phyloP scores from a whole-genome alignment of 768 basidiomycete genomes.

The Crassisporium funariophilum region DNA sequence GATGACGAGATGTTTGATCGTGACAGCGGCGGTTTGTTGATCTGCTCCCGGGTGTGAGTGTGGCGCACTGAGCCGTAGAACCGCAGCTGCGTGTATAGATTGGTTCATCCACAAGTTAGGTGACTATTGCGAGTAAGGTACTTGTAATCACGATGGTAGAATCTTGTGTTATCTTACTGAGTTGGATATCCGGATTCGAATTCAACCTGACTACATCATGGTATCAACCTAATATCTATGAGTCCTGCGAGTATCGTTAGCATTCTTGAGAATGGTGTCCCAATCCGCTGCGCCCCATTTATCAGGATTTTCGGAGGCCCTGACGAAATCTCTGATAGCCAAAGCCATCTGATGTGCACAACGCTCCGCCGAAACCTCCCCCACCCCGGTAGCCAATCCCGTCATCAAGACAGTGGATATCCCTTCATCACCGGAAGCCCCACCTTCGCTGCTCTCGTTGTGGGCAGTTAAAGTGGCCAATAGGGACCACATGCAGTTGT shows the following conservation, averaged over 20 bases:
- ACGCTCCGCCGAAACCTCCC: constrained; percentile 11
- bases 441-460: constrained; percentile 1
- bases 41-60: too few species aligned
- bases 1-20: too few species aligned
- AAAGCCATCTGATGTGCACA: constrained; percentile 23
- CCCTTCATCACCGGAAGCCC: background rate
- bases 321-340: constrained; percentile 17
- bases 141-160: too few species aligned
- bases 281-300: constrained; percentile 19
- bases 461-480: constrained; percentile 14
- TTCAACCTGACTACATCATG: too few species aligned
- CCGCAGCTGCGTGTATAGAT: too few species aligned
- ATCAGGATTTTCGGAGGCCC: constrained; percentile 12
- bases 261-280: constrained; percentile 8
- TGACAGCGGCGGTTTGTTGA: too few species aligned
- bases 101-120: too few species aligned
- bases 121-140: too few species aligned
- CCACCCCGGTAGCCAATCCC: constrained; percentile 19
- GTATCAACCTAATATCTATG: background rate
- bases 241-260: constrained; percentile 5
- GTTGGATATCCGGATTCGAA: too few species aligned
- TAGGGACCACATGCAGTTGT: constrained; percentile 30
- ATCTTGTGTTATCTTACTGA: too few species aligned
- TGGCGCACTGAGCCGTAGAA: too few species aligned
- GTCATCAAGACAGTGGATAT: constrained; percentile 16